Evolutionary conservation across 768 basidiomycete species (phyloP), one percentile per base, ranked within the genome.

Genomic region (Termitomyces sp.): DNA sequence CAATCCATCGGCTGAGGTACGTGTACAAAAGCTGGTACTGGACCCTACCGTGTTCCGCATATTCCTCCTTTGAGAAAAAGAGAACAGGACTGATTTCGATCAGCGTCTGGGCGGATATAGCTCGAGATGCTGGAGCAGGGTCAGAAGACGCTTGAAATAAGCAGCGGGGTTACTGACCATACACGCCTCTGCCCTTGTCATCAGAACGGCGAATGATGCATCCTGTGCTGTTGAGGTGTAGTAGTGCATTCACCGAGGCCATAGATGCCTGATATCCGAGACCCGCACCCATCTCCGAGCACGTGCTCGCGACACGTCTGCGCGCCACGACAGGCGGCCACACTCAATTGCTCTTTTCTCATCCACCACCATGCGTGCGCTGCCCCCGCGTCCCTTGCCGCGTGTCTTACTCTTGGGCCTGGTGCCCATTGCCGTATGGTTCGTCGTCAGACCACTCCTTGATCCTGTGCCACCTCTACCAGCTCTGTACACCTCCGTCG

Each of bases 71-170:
- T 5, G 75, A 68, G 65, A 95, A 83, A 11, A 96, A 74, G n/a
- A 96, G 73, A 19, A 92, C 90, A 2, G 95, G 95, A 60, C 89
- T 89, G 62, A 86, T 82, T 69, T 97, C 95, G 59, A 98, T 68
- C n/a, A 89, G 62, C 0, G 87, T 87, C 12, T 82, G 77, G 11
- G 78, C 71, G 19, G 85, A 77, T 58, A 94, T 85, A 32, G 61
- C 61, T 17, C 72, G 72, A 8, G 80, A 74, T 21, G 90, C 83
- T 84, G 56, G 43, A 16, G 32, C 17, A 19, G 9, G 19, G 5
- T 53, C 19, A 50, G 34, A 29, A 58, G 35, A 4, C 25, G 14
- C 35, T n/a, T 34, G 0, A 37, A 11, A 37, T 21, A 41, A 25
- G 2, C 14, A 12, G 32, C 37, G 0, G 11, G 25, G 46, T 21